These are phyloP conservation scores for Yarrowia deformans DNA, from an alignment of 805 yeast species.

Conservation along the genomic window DNA sequence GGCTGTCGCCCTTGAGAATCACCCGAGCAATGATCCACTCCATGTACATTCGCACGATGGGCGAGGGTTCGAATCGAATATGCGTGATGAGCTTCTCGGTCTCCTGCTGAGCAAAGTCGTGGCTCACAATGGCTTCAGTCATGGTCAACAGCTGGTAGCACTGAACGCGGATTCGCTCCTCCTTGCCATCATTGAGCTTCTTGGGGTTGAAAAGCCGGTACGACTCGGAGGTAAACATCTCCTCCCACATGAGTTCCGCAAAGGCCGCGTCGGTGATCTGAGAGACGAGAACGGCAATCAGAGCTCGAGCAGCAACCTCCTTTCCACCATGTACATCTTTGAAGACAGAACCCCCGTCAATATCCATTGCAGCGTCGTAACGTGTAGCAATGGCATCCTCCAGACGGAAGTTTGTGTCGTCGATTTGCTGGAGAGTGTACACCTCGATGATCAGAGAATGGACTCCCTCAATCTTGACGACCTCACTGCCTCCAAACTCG, in stretches of 20 bases:
- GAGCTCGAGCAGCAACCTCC: conserved; percentile 63
- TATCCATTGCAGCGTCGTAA: conserved; percentile 51
- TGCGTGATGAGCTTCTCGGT: conserved; percentile 45
- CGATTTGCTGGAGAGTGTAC: conserved; percentile 61
- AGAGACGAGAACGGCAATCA: conserved; percentile 42
- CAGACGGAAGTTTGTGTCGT: conserved; percentile 62
- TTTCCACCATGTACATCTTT: conserved; percentile 60
- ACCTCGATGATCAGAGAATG: conserved; percentile 43
- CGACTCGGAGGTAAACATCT: conserved; percentile 51
- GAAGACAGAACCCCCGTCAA: not conserved
- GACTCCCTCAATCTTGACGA: not conserved
- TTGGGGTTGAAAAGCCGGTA: conserved; percentile 59
- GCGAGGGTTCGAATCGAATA: conserved; percentile 74
- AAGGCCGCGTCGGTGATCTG: conserved; percentile 3
- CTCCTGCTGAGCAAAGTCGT: not conserved
- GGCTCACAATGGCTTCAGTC: conserved; percentile 41
- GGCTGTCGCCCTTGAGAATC: conserved; percentile 45
- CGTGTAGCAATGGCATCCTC: conserved; percentile 63
- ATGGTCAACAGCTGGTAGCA: conserved; percentile 62
- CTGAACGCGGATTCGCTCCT: conserved; percentile 70
- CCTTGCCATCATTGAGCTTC: conserved; percentile 70
- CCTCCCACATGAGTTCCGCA: conserved; percentile 43
- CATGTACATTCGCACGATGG: conserved; percentile 72
- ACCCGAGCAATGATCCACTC: conserved; percentile 77
- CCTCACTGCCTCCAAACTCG: conserved; percentile 44